Percentiles rank a stretch among this genome's conserved stretches.
Conservation (phyloP, 2,329 filamentous ascomycete species). For the Monilinia polystroma region DNA sequence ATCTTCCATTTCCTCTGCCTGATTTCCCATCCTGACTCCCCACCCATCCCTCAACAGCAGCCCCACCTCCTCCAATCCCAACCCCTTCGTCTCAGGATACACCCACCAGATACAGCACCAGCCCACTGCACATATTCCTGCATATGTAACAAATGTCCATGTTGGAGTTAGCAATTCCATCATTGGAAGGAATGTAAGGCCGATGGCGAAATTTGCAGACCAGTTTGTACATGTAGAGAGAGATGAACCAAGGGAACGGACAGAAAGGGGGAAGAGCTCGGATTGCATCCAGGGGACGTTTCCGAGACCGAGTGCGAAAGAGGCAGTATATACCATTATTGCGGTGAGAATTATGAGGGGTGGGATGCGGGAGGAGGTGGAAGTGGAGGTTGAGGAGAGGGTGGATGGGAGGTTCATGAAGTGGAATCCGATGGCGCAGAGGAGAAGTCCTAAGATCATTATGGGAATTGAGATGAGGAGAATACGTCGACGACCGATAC, state of each 20-base stretch:
- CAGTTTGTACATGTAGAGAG: slow-evolving; percentile 81
- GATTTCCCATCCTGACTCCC: slow-evolving; percentile 54
- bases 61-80: slow-evolving; percentile 78
- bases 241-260: slow-evolving; percentile 70
- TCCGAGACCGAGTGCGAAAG: slow-evolving; percentile 83
- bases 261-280: slow-evolving; percentile 79
- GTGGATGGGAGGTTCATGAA: slow-evolving; percentile 45
- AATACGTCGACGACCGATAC: slow-evolving; percentile 74
- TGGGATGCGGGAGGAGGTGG: slow-evolving; percentile 40
- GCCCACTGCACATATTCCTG: slow-evolving; percentile 64
- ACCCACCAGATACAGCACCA: slow-evolving; percentile 69
- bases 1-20: not conserved
- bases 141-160: slow-evolving; percentile 82
- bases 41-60: slow-evolving; percentile 69
- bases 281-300: slow-evolving; percentile 97
- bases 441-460: slow-evolving; percentile 72
- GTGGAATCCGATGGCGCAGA: slow-evolving; percentile 73
- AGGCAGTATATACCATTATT: slow-evolving; percentile 79
- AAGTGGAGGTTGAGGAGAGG: slow-evolving; percentile 29
- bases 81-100: slow-evolving; percentile 83
- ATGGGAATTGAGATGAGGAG: slow-evolving; percentile 80
- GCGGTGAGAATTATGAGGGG: slow-evolving; percentile 65
- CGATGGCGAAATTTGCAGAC: slow-evolving; percentile 82
- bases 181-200: slow-evolving; percentile 83
- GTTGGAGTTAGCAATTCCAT: slow-evolving; percentile 73